Conservation (phyloP, 164 flowering plant species). For the Macadamia tetraphylla region DNA sequence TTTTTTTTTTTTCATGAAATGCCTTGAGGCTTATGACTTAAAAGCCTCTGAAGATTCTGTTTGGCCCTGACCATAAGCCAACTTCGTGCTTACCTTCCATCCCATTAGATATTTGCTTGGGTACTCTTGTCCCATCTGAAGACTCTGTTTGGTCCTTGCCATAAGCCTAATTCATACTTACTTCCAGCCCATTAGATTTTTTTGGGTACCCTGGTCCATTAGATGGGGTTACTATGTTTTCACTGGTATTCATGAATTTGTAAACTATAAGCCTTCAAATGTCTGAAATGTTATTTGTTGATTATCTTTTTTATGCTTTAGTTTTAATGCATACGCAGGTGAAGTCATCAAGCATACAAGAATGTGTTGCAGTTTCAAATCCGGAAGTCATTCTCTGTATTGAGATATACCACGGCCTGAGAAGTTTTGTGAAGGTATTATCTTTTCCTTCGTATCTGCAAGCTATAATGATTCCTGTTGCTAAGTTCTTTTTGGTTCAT, state of each 20-base stretch:
- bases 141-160: too few relatives aligned
- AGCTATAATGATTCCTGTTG: neutral
- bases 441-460: neutral
- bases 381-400: conserved; percentile 69
- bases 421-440: conserved; percentile 40
- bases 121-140: too few relatives aligned
- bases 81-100: too few relatives aligned
- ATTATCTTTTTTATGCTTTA: conserved; percentile 2
- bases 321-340: conserved; percentile 24
- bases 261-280: neutral
- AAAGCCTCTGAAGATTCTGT: too few relatives aligned
- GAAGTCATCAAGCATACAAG: conserved; percentile 32
- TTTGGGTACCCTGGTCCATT: neutral
- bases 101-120: too few relatives aligned
- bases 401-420: conserved; percentile 58
- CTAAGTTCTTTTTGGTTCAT: neutral
- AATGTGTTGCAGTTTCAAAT: conserved; percentile 27
- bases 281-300: neutral
- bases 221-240: neutral
- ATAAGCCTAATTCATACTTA: too few relatives aligned
- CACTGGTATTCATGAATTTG: neutral
- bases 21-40: too few relatives aligned
- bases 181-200: too few relatives aligned
- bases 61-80: too few relatives aligned
- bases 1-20: too few relatives aligned